Evolutionary conservation across 768 basidiomycete genomes (phyloP).

Genomic region (Auriculariales sp.): DNA sequence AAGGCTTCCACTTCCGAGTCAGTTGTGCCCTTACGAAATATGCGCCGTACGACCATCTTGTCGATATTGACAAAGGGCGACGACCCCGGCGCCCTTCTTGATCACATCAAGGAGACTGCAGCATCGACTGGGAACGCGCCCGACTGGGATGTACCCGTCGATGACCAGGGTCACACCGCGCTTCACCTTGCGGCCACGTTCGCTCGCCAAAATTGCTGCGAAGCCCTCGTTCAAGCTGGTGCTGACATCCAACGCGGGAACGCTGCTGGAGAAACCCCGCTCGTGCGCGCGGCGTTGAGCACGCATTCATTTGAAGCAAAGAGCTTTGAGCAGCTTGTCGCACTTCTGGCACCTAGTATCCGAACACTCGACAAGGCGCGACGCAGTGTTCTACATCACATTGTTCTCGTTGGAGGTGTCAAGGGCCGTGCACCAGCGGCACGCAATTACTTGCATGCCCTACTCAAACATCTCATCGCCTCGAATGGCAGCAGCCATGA

Average conservation of each 20-base stretch:
- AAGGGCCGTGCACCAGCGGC: constrained; percentile 76
- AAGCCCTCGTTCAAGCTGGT: constrained; percentile 56
- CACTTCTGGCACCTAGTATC: constrained; percentile 54
- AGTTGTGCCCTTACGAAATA: constrained; percentile 32
- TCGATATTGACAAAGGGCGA: constrained; percentile 56
- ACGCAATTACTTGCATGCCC: constrained; percentile 80
- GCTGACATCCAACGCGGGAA: constrained; percentile 89
- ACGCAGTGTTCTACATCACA: constrained; percentile 82
- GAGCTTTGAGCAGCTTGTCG: constrained; percentile 52
- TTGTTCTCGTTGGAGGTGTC: constrained; percentile 80
- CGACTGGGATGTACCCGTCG: constrained; percentile 76
- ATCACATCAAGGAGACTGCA: constrained; percentile 19
- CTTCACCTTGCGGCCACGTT: constrained; percentile 87
- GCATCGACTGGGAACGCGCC: constrained; percentile 13
- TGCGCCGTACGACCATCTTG: constrained; percentile 46
- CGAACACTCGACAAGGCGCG: constrained; percentile 78
- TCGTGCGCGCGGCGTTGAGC: constrained; percentile 83
- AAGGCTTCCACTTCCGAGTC: constrained; percentile 40
- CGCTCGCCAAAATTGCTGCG: constrained; percentile 51
- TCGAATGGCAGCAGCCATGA: constrained; percentile 45
- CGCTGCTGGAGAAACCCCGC: constrained; percentile 83
- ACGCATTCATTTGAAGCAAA: constrained; percentile 75
- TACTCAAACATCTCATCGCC: constrained; percentile 75
- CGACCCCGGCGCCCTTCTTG: constrained; percentile 46
- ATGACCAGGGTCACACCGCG: constrained; percentile 89